Conservation (phyloP, 2,329 filamentous ascomycete genomes). For the Botrytis fragariae region DNA sequence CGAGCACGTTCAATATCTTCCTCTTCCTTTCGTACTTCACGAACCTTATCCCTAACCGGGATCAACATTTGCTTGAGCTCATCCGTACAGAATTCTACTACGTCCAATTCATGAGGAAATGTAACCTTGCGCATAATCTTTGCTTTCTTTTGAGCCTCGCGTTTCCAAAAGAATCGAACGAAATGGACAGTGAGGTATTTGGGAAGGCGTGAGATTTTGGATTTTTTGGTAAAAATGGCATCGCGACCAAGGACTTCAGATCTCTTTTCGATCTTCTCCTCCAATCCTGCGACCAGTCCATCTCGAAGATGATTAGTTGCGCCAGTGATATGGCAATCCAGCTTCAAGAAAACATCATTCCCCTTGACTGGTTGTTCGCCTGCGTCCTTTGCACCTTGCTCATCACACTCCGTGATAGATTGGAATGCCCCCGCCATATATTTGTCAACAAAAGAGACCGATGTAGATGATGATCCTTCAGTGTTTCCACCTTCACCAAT, state of each 20-base stretch:
- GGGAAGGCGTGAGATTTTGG: conserved; percentile 83
- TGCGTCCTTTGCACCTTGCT: conserved; percentile 69
- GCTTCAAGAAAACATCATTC: conserved; percentile 80
- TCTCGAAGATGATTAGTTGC: conserved; percentile 88
- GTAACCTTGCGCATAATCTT: conserved; percentile 99
- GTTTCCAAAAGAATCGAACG: conserved; percentile 97
- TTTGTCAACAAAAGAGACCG: conserved; percentile 78
- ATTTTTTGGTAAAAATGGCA: conserved; percentile 83
- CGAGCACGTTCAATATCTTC: conserved; percentile 87
- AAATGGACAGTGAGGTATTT: conserved; percentile 98
- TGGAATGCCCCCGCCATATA: conserved; percentile 85
- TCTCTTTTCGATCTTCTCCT: conserved; percentile 87
- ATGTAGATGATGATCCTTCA: conserved; percentile 51
- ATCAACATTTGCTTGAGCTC: conserved; percentile 78
- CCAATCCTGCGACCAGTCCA: conserved; percentile 76
- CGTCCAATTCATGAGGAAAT: conserved; percentile 89
- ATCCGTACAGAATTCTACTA: conserved; percentile 93
- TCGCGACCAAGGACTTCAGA: conserved; percentile 76
- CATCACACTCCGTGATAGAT: conserved; percentile 78
- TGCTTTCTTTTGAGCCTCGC: conserved; percentile 93
- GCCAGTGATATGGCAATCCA: conserved; percentile 91
- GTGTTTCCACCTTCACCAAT: conserved; percentile 49
- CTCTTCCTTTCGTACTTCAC: conserved; percentile 92
- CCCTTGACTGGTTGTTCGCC: conserved; percentile 68
- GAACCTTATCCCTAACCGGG: conserved; percentile 93